phyloP scores from a whole-genome alignment of 2,329 filamentous ascomycete genomes.

The Tolypocladium tundrense region DNA sequence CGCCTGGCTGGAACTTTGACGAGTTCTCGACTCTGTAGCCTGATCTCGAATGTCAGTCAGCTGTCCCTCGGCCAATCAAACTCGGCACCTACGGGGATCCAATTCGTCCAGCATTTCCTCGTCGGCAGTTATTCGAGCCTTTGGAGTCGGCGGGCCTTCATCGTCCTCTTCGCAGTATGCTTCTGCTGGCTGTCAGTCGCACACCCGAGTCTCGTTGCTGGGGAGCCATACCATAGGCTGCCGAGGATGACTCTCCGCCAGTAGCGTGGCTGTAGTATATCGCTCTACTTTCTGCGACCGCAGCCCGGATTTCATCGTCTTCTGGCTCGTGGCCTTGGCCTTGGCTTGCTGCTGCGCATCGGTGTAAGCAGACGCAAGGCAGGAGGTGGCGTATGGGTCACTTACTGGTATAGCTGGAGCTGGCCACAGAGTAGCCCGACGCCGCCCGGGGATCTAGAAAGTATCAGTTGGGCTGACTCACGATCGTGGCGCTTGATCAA shows the following conservation, averaged over 20 bases:
- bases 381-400: neutral
- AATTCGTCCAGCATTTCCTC: constrained; percentile 13
- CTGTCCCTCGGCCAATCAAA: neutral
- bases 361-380: neutral
- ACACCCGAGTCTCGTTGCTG: neutral
- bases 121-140: constrained; percentile 3
- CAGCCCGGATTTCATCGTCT: constrained; percentile 9
- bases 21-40: constrained; percentile 30
- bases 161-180: constrained; percentile 15
- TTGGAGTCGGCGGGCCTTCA: constrained; percentile 13
- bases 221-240: constrained; percentile 10
- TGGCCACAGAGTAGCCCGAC: neutral
- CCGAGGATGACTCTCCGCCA: constrained; percentile 7
- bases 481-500: neutral
- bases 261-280: constrained; percentile 7
- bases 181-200: constrained; percentile 1
- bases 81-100: constrained; percentile 23
- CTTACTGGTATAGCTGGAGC: neutral
- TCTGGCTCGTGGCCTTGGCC: constrained; percentile 2
- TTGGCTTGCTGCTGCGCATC: neutral
- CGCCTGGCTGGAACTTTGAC: constrained; percentile 27
- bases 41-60: constrained; percentile 8
- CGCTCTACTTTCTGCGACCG: constrained; percentile 8
- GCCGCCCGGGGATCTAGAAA: neutral
- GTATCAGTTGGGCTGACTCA: neutral